Base-by-base conservation (phyloP, 164 flowering plant species). In the Warburgia ugandensis region DNA sequence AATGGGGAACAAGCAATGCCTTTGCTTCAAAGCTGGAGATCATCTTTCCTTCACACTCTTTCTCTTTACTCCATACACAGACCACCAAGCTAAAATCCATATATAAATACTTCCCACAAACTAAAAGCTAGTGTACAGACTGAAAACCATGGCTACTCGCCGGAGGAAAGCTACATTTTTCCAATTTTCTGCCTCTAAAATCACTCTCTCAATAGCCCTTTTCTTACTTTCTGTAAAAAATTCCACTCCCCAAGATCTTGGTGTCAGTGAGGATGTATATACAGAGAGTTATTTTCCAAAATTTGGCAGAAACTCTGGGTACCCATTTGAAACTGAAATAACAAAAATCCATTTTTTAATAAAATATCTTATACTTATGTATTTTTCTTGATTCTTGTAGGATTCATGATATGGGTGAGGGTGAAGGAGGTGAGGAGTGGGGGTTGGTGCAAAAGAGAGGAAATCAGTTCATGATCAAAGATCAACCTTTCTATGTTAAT, bases 381-480 rank as follows among this genome's bases (percentile, higher is more conserved):
- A 7, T 17, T 2, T n/a, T 36, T 50, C n/a, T 50, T 25, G 12
- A 23, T 22, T 14, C 14, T 50, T 50, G 11, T 31, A 53, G 57
- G 29, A 30, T 42, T 12, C 45, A 7, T 21, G 57, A 14, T 10
- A 13, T 53, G 46, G 57, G 17, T 50, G 42, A 29, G 2, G 27
- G 13, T 21, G 33, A 14, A 10, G 88, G 65, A 33, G 86, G 60
- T 20, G 83, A 74, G 5, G 65, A 60, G 45, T 91, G 98, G 98
- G 45, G 31, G 29, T 81, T 87, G 94, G 95, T 84, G 69, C 50
- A 63, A 68, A 91, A 47, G 72, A 80, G 77, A 50, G 91, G 95
- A 37, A 77, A 68, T 58, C 98, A 92, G 33, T 87, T 92, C 60
- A 58, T 72, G 59, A 67, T 83, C 1, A 67, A 73, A 19, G 73